phyloP scores from a whole-genome alignment of 2,329 filamentous ascomycete species.

The Amylocarpus encephaloides region DNA sequence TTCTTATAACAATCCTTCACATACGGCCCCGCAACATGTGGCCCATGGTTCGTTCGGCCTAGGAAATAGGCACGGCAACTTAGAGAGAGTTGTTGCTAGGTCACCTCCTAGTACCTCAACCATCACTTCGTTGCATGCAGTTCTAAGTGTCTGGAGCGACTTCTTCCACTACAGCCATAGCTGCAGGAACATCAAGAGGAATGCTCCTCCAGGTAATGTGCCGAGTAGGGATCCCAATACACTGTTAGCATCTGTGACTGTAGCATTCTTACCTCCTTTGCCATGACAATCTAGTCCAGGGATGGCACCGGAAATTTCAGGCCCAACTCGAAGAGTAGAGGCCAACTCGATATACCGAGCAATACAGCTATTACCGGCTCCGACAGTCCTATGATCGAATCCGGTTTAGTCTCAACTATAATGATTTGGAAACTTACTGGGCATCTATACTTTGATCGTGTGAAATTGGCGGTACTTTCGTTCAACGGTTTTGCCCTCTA shows the following conservation, averaged over 20 bases:
- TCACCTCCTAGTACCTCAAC: too few species aligned
- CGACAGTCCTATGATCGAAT: too few species aligned
- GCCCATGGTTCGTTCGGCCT: neutral
- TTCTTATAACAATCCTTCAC: neutral
- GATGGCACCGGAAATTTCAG: neutral
- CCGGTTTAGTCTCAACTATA: too few species aligned
- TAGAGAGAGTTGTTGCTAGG: too few species aligned
- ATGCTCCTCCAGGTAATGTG: conserved; percentile 65
- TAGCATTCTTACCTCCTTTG: conserved; percentile 60
- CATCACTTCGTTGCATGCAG: too few species aligned
- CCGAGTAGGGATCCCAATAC: conserved; percentile 68
- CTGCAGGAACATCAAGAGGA: conserved; percentile 37
- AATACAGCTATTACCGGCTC: too few species aligned
- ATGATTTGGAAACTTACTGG: too few species aligned
- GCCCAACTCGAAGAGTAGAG: too few species aligned
- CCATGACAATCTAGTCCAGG: conserved; percentile 68
- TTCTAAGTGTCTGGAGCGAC: neutral
- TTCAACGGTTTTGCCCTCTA: neutral
- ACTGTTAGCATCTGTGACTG: conserved; percentile 67
- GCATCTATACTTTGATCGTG: conserved; percentile 32
- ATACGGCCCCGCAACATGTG: neutral
- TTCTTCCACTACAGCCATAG: neutral
- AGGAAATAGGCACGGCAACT: too few species aligned
- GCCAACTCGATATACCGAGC: too few species aligned
- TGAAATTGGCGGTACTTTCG: neutral